A percentile compares a stretch with the other conserved stretches of the same genome.
These are phyloP conservation scores for Phytophthora pseudosyringae DNA, from an alignment of 352 stramenopile species.

Conservation along the genomic window DNA sequence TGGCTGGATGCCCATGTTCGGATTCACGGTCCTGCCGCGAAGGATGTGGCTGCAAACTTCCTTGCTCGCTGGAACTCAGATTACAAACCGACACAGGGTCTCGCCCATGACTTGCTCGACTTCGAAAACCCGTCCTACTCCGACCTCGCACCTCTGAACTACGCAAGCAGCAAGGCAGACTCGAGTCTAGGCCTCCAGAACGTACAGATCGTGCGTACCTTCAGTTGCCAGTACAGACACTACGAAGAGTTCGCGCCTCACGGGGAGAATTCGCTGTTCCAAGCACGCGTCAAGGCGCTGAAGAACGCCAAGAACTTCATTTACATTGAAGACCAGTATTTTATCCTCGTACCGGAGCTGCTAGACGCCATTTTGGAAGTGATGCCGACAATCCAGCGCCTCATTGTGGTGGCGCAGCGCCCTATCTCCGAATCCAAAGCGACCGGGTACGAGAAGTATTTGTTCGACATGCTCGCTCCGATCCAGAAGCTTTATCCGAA, in stretches of 20 bases:
- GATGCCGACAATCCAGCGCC: constrained; percentile 45
- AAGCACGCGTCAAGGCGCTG: constrained; percentile 60
- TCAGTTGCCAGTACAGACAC: constrained; percentile 54
- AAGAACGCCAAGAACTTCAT: constrained; percentile 67
- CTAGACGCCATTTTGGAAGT: constrained; percentile 49
- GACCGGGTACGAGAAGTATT: constrained; percentile 52
- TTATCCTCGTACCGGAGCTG: constrained; percentile 53
- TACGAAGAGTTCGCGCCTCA: constrained; percentile 53
- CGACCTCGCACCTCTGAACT: constrained; percentile 13
- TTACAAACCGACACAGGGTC: constrained; percentile 28
- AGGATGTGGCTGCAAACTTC: constrained; percentile 63
- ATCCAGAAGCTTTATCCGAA: constrained; percentile 45
- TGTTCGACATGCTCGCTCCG: constrained; percentile 48
- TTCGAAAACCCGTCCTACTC: constrained; percentile 55
- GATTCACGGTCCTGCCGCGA: constrained; percentile 48
- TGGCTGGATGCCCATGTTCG: constrained; percentile 60
- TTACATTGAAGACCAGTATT: constrained; percentile 80
- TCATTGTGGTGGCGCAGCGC: constrained; percentile 54
- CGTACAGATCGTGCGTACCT: constrained; percentile 63
- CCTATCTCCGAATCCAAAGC: constrained; percentile 22
- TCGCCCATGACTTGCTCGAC: constrained; percentile 40
- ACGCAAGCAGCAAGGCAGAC: constrained; percentile 16
- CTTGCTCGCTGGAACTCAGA: constrained; percentile 55
- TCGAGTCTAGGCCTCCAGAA: constrained; percentile 32
- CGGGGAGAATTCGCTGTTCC: constrained; percentile 55